phyloP scores from a whole-genome alignment of 768 basidiomycete species.

The Holtermanniella nyarrowii region DNA sequence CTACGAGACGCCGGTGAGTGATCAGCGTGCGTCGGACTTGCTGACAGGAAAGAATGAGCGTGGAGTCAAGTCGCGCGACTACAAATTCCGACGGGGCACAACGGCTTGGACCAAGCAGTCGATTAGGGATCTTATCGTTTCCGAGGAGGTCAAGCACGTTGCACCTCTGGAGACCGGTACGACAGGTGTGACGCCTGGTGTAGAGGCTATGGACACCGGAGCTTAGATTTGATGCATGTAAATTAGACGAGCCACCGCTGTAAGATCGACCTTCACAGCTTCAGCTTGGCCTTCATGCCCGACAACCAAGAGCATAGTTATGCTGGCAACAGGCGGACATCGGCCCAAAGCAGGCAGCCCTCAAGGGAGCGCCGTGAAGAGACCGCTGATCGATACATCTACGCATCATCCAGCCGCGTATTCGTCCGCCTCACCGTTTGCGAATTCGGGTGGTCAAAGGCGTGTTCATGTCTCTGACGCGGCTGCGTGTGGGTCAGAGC shows the following conservation, averaged over 20 bases:
- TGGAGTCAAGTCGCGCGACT: conserved; percentile 38
- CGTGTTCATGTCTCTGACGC: too few species aligned
- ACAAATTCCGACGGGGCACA: conserved; percentile 67
- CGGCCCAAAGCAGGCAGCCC: neutral
- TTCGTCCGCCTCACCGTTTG: neutral
- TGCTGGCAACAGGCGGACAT: neutral
- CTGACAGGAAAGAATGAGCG: conserved; percentile 35
- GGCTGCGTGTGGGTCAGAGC: neutral
- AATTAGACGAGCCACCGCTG: too few species aligned
- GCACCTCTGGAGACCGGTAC: conserved; percentile 23
- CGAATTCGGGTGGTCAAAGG: too few species aligned
- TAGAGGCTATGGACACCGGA: conserved; percentile 33
- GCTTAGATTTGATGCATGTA: conserved; percentile 9
- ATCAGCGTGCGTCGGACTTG: neutral
- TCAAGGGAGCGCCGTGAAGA: neutral
- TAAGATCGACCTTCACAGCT: neutral
- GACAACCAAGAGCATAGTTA: neutral
- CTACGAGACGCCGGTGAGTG: conserved; percentile 63
- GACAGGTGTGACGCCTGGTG: conserved; percentile 22
- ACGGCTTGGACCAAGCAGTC: conserved; percentile 80
- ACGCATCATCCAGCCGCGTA: neutral
- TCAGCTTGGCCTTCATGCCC: neutral
- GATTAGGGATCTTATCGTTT: conserved; percentile 60
- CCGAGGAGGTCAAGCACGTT: conserved; percentile 52
- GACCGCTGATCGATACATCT: neutral